Conservation (phyloP, 345 rosid species). For the sweet orange (Citrus sinensis) region DVS_A1.0 CM039166.1:12464501-12465000, state of each 20-base stretch:
- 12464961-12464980: too few relatives aligned
- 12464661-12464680: slow-evolving; percentile 95
- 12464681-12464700: slow-evolving; percentile 98
- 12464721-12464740: background rate
- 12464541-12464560: slow-evolving; percentile 87
- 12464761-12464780: background rate
- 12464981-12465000: too few relatives aligned
- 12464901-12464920: too few relatives aligned
- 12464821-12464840: background rate
- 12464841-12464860: background rate
- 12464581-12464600: slow-evolving; percentile 92
- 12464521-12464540: slow-evolving; percentile 93
- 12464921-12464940: too few relatives aligned
- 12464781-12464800: background rate
- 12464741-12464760: background rate
- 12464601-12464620: slow-evolving; percentile 96
- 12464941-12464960: too few relatives aligned
- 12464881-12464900: background rate
- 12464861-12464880: background rate
- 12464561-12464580: slow-evolving; percentile 92
- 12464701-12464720: slow-evolving; percentile 83
- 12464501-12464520: slow-evolving; percentile 98
- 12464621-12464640: slow-evolving; percentile 99
- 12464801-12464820: background rate
- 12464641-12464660: slow-evolving; percentile 81